Percentiles rank a stretch among this genome's conserved stretches.
Evolutionary conservation across 106 monocot species (phyloP).

Genomic region (Dioscorea zingiberensis): DNA sequence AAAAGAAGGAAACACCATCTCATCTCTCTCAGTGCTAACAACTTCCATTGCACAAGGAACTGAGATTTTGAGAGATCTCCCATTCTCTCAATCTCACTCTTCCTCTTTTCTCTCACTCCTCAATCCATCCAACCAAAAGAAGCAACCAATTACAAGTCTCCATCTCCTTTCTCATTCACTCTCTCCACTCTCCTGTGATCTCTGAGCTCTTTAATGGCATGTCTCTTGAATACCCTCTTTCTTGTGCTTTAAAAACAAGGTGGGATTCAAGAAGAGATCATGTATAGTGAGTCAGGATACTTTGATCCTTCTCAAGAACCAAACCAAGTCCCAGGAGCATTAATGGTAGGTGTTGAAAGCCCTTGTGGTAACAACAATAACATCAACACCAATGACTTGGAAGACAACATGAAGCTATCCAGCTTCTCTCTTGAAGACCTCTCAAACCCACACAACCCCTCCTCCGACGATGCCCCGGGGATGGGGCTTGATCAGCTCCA

Average conservation of each 20-base stretch:
- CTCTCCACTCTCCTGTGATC: no score
- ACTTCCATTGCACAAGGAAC: conserved; percentile 18
- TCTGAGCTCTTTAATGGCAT: no score
- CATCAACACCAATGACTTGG: not conserved
- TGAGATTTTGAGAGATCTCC: conserved; percentile 8
- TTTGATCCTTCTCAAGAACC: conserved; percentile 22
- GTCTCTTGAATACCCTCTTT: no score
- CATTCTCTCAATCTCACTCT: conserved; percentile 3
- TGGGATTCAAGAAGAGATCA: no score
- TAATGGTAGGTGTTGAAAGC: not conserved
- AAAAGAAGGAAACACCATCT: conserved; percentile 18
- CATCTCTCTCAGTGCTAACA: conserved; percentile 12
- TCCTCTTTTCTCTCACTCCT: no score
- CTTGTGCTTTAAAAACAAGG: not conserved
- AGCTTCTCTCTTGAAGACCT: not conserved
- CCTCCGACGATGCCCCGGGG: not conserved
- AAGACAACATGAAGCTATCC: not conserved
- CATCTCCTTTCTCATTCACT: no score
- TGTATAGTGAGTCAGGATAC: conserved; percentile 46
- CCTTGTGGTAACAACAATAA: not conserved
- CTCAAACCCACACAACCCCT: not conserved
- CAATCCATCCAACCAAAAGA: no score
- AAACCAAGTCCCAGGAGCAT: conserved; percentile 9
- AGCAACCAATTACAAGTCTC: not conserved
- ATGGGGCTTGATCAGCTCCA: not conserved